Evolutionary conservation across 805 yeast genomes (phyloP).

Genomic region (Kluyveromyces siamensis): DNA sequence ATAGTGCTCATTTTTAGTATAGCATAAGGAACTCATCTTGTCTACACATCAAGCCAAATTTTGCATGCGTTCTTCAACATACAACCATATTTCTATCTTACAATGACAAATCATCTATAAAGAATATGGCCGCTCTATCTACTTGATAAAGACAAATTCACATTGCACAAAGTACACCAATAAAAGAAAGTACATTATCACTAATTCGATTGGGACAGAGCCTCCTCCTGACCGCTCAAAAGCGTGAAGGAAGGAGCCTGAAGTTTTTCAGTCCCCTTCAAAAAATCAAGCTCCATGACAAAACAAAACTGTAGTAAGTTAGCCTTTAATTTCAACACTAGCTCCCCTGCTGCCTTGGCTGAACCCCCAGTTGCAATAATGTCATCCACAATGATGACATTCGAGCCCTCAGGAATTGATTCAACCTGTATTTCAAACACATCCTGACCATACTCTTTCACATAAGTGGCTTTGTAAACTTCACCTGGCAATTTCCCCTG

Average conservation of each 20-base stretch:
- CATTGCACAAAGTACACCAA: background rate
- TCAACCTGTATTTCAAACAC: slow-evolving; percentile 80
- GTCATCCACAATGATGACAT: slow-evolving; percentile 85
- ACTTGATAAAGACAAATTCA: background rate
- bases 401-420: slow-evolving; percentile 71
- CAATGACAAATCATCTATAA: no score
- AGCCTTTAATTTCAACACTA: slow-evolving; percentile 59
- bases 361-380: slow-evolving; percentile 98
- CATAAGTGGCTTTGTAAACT: slow-evolving; percentile 57
- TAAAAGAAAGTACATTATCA: no score
- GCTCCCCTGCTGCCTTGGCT: slow-evolving; percentile 87
- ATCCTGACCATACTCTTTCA: slow-evolving; percentile 91
- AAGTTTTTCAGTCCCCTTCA: slow-evolving; percentile 85
- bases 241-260: slow-evolving; percentile 84
- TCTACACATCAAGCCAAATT: background rate
- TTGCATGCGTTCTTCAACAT: no score
- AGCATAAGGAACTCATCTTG: background rate
- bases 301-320: slow-evolving; percentile 73
- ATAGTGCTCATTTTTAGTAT: background rate
- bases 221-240: slow-evolving; percentile 70
- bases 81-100: no score
- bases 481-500: slow-evolving; percentile 93
- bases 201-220: slow-evolving; percentile 10
- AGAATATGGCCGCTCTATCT: background rate
- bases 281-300: slow-evolving; percentile 90